Evolutionary conservation across 306 rosid genomes (phyloP).

Genomic region (Dryas drummondii): DNA sequence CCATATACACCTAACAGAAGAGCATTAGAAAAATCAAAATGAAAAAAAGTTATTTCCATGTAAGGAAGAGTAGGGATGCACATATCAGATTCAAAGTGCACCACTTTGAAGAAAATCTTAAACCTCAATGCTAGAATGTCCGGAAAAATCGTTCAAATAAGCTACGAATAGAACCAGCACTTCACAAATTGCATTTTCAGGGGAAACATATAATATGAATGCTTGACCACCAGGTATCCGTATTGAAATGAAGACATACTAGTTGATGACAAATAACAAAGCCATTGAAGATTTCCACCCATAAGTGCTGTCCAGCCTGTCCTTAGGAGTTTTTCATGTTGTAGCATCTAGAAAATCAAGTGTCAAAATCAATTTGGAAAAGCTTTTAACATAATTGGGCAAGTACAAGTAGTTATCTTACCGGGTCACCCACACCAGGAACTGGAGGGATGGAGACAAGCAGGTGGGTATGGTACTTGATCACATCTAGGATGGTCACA

Average conservation of each 20-base stretch:
- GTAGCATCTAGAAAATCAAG: slow-evolving; percentile 57
- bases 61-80: slow-evolving; percentile 1
- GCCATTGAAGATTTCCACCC: slow-evolving; percentile 65
- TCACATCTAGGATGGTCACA: slow-evolving; percentile 34
- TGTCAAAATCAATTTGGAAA: not conserved
- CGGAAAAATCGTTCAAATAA: not conserved
- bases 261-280: slow-evolving; percentile 83
- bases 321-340: slow-evolving; percentile 58
- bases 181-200: not conserved
- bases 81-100: not conserved
- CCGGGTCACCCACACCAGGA: slow-evolving; percentile 67
- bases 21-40: not conserved
- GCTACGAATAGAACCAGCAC: not conserved
- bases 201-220: not conserved
- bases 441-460: slow-evolving; percentile 76
- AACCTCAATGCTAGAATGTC: not conserved
- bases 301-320: slow-evolving; percentile 45
- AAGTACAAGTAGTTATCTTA: slow-evolving; percentile 23
- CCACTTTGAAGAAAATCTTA: no score
- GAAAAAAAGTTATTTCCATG: not conserved
- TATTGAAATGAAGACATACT: slow-evolving; percentile 42
- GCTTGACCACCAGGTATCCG: not conserved
- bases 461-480: slow-evolving; percentile 69
- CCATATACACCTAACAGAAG: slow-evolving; percentile 70
- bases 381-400: not conserved